phyloP scores from a whole-genome alignment of 805 yeast genomes.

The Isabelozyma pseudorhagii region DNA sequence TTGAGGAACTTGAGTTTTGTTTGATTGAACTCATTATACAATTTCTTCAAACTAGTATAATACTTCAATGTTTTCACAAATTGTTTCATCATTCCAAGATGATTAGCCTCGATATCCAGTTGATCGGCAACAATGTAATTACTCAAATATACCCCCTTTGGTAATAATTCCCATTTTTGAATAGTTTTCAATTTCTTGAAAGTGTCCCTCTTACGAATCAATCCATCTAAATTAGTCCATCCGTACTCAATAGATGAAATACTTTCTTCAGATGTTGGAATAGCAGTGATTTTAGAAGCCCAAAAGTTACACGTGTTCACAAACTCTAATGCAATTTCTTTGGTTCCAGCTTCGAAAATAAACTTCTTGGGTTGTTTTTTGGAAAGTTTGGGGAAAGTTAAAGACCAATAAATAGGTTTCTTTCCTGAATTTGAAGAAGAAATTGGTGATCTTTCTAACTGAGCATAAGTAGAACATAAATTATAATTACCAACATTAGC shows the following conservation, averaged over 20 bases:
- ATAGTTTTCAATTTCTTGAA: constrained; percentile 34
- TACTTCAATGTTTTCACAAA: constrained; percentile 39
- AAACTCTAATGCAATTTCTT: constrained; percentile 65
- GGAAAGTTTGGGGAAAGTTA: constrained; percentile 49
- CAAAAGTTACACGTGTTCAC: constrained; percentile 83
- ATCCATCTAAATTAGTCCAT: constrained; percentile 51
- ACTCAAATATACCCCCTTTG: constrained; percentile 40
- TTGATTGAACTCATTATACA: constrained; percentile 29
- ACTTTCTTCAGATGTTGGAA: constrained; percentile 66
- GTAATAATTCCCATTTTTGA: constrained; percentile 41
- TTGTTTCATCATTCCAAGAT: constrained; percentile 42
- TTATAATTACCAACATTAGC: constrained; percentile 51
- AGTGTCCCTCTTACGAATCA: constrained; percentile 21
- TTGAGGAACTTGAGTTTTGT: constrained; percentile 26
- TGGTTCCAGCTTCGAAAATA: constrained; percentile 63
- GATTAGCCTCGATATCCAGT: constrained; percentile 21
- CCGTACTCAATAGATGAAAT: constrained; percentile 81
- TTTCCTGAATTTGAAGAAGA: constrained; percentile 8
- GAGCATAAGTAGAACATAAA: constrained; percentile 51
- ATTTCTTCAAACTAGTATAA: constrained; percentile 35
- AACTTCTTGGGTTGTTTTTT: constrained; percentile 38
- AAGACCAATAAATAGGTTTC: constrained; percentile 42
- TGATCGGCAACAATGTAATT: constrained; percentile 21
- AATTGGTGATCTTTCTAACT: constrained; percentile 21
- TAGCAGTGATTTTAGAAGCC: constrained; percentile 82